phyloP scores from a whole-genome alignment of 768 basidiomycete species.

The Mrakia blollopis region DNA sequence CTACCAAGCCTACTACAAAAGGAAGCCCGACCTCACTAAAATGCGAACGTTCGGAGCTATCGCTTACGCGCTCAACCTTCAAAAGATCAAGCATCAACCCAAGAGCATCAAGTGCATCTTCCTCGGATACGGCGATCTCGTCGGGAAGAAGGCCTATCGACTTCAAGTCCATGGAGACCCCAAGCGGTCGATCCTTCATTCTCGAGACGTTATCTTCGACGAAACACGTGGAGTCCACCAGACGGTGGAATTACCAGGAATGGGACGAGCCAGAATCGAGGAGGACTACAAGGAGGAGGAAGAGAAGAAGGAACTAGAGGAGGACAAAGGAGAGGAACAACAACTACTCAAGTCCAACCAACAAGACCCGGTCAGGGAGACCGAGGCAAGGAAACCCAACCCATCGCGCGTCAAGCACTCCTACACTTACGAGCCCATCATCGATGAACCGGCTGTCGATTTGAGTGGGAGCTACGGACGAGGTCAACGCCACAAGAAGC shows the following conservation, averaged over 20 bases:
- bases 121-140: neutral
- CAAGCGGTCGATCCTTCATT: neutral
- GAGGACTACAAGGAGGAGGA: neutral
- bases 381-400: neutral
- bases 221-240: neutral
- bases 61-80: slow-evolving; percentile 3
- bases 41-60: neutral
- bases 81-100: slow-evolving; percentile 5
- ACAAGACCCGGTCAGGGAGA: slow-evolving; percentile 1
- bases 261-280: neutral
- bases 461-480: neutral
- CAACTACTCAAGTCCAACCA: neutral
- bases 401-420: neutral
- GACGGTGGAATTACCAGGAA: neutral
- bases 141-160: slow-evolving; percentile 12
- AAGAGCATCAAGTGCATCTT: slow-evolving; percentile 5
- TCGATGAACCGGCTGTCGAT: neutral
- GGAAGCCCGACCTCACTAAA: neutral
- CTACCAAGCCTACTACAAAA: neutral
- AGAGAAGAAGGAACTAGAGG: neutral
- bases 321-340: slow-evolving; percentile 33
- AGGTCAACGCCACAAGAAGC: neutral
- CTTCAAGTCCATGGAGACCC: neutral
- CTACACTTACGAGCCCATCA: neutral
- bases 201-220: neutral